Evolutionary conservation across 1,139 yeast genomes (phyloP), one percentile per base, ranked within the genome.

Genomic region (Zygoascus sp.): DNA sequence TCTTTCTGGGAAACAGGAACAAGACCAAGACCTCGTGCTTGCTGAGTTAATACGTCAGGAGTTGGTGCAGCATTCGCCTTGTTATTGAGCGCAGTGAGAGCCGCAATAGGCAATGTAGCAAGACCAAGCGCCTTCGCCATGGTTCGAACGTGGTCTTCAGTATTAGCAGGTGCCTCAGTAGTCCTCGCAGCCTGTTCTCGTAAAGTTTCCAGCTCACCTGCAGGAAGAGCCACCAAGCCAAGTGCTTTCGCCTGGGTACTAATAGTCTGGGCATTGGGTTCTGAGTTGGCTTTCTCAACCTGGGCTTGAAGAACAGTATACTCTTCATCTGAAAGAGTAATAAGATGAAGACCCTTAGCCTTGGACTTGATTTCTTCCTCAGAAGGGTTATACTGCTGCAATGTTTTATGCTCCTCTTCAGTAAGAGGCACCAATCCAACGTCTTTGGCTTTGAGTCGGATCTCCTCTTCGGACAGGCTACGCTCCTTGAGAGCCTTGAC

Each of bases 1-100:
- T 68, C 72, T 27, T 65, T 69, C 25, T 55, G 35, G 13, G 58
- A 49, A 17, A 58, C 37, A 16, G 59, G 51, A 6, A 48, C 48
- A 17, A 58, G 46, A n/a, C 57, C 62, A 5, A 50, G 47, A 5
- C 40, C 49, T 19, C 48, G 43, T 8, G 62, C 63, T 32, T 52
- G 50, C n/a, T 40, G 44, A 21, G 45, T 34, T 28, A 58, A 39
- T 16, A 57, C 55, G 5, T 51, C 59, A 10, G 20, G 32, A 8
- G 52, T 42, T 8, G 49, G 54, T 5, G 42, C 47, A 36, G 49
- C 32, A 15, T 25, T 32, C 9, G 41, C 36, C 19, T 49, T 47
- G 21, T 35, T 39, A 2, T 47, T 21, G 13, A 51, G 47, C 3
- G 38, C 22, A 8, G 38, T 23, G 23, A 50, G 48, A 16, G 46